A percentile compares a stretch with the other conserved stretches of the same genome.
These are phyloP conservation scores for Albifimbria verrucaria DNA, from an alignment of 2,329 filamentous ascomycete species.

Conservation along the genomic window DNA sequence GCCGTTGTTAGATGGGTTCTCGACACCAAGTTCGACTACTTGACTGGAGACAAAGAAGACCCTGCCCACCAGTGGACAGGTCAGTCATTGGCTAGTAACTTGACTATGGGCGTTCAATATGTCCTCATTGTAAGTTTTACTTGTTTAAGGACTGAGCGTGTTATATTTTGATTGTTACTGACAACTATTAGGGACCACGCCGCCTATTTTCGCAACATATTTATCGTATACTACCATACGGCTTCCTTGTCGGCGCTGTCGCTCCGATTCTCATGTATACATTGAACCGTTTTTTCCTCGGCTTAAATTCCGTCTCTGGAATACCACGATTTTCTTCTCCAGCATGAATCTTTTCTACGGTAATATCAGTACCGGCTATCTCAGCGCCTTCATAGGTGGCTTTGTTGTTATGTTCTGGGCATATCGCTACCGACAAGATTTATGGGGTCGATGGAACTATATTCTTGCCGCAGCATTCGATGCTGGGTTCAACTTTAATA, in stretches of 20 bases:
- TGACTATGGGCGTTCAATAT: slow-evolving; percentile 58
- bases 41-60: slow-evolving; percentile 47
- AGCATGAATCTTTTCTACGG: slow-evolving; percentile 55
- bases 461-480: slow-evolving; percentile 60
- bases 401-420: slow-evolving; percentile 59
- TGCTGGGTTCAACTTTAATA: slow-evolving; percentile 59
- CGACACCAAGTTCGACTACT: slow-evolving; percentile 51
- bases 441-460: slow-evolving; percentile 61
- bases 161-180: background rate
- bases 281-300: slow-evolving; percentile 49
- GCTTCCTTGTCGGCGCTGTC: slow-evolving; percentile 47
- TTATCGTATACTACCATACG: slow-evolving; percentile 47
- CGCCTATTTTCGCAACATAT: slow-evolving; percentile 46
- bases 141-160: background rate
- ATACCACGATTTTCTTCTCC: slow-evolving; percentile 60
- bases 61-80: slow-evolving; percentile 61
- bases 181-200: slow-evolving; percentile 33
- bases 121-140: slow-evolving; percentile 46
- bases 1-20: slow-evolving; percentile 59
- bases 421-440: slow-evolving; percentile 50
- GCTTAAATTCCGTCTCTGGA: slow-evolving; percentile 54
- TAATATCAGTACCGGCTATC: slow-evolving; percentile 58
- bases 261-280: slow-evolving; percentile 45
- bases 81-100: slow-evolving; percentile 45
- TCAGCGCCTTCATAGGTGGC: slow-evolving; percentile 55